phyloP scores from a whole-genome alignment of 2,329 filamentous ascomycete genomes.

The Fusarium pininemorale region DNA sequence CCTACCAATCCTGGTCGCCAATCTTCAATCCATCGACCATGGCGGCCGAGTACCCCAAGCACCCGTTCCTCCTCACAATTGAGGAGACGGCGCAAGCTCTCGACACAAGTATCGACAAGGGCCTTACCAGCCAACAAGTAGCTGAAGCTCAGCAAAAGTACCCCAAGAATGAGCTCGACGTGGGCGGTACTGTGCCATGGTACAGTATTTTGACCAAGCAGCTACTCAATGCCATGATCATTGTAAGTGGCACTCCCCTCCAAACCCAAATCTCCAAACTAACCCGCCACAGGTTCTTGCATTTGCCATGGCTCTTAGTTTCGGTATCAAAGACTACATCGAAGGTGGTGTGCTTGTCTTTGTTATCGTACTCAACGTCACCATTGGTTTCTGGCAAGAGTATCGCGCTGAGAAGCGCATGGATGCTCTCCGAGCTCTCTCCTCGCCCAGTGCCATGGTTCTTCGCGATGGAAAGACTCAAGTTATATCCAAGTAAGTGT shows the following conservation, averaged over 20 bases:
- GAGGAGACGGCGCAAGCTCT: constrained; percentile 71
- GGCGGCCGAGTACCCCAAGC: constrained; percentile 60
- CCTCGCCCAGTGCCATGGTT: constrained; percentile 70
- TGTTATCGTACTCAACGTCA: constrained; percentile 75
- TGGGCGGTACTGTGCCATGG: constrained; percentile 73
- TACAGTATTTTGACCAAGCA: constrained; percentile 78
- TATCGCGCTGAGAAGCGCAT: constrained; percentile 73
- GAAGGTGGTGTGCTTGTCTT: constrained; percentile 73
- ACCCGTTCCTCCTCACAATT: constrained; percentile 69
- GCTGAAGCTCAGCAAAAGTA: constrained; percentile 66
- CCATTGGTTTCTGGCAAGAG: constrained; percentile 73
- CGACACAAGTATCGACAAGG: constrained; percentile 71
- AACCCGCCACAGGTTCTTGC: constrained; percentile 69
- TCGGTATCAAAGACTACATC: constrained; percentile 72
- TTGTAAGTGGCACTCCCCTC: constrained; percentile 57
- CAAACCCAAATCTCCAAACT: not conserved
- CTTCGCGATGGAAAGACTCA: constrained; percentile 67
- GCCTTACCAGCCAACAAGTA: constrained; percentile 70
- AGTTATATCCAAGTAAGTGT: constrained; percentile 65
- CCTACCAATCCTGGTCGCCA: constrained; percentile 3
- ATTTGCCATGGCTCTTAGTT: constrained; percentile 78
- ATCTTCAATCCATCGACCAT: constrained; percentile 43
- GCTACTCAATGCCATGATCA: constrained; percentile 80
- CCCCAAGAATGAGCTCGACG: constrained; percentile 75
- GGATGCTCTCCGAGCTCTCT: constrained; percentile 69